Conservation (phyloP, 768 basidiomycete genomes). For the Sutorius australiensis region DNA sequence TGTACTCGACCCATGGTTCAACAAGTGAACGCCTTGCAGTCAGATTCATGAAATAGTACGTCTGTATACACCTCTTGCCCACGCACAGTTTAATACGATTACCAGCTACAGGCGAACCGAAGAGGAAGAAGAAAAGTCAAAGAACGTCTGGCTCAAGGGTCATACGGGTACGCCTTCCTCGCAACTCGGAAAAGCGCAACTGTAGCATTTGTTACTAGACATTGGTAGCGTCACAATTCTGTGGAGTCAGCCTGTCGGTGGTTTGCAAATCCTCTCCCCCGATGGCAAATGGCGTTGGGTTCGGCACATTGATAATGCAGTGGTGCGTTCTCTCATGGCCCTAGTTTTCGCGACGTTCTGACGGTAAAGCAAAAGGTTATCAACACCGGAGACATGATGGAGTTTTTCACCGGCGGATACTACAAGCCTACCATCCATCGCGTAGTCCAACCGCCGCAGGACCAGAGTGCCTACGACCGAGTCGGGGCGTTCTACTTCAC, state of each 20-base stretch:
- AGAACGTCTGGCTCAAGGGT: constrained; percentile 57
- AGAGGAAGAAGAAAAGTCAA: constrained; percentile 47
- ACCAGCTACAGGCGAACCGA: constrained; percentile 45
- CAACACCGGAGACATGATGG: constrained; percentile 56
- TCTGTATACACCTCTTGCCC: background rate
- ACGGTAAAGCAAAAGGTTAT: constrained; percentile 40
- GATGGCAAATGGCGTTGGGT: constrained; percentile 58
- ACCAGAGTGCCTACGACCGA: constrained; percentile 46
- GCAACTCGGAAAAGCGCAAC: background rate
- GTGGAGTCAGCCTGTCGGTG: constrained; percentile 58
- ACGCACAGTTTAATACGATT: background rate
- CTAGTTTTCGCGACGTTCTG: background rate
- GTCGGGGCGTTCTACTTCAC: constrained; percentile 56
- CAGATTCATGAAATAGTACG: constrained; percentile 64
- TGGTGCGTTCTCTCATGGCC: constrained; percentile 32
- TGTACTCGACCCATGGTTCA: background rate
- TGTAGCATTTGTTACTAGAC: constrained; percentile 44
- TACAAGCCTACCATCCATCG: constrained; percentile 60
- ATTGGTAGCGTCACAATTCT: constrained; percentile 53
- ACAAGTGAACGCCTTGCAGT: constrained; percentile 30
- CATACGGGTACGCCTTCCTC: constrained; percentile 42
- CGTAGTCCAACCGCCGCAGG: constrained; percentile 52
- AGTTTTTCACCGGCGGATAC: constrained; percentile 55
- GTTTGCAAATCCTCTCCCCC: constrained; percentile 49
- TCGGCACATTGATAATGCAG: constrained; percentile 52